Evolutionary conservation across 306 rosid genomes (phyloP), one percentile per base, ranked within the genome.

Genomic region (Lagenaria siceraria): DNA sequence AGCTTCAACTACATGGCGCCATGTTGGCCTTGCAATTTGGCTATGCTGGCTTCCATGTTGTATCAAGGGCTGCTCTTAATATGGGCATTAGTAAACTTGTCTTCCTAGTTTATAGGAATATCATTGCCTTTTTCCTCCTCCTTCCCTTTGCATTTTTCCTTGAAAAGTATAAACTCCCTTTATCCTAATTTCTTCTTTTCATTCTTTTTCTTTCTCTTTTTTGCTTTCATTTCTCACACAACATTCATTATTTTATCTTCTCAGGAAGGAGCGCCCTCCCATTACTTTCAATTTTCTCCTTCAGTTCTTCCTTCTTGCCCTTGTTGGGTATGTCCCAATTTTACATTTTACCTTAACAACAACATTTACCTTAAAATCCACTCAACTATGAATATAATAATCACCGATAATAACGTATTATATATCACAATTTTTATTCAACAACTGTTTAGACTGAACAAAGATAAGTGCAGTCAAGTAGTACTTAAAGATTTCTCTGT

Each of bases 11-110:
- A 75, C 99, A 95, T 79, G 99, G 76, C 33, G 99, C 99, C 85
- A 95, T 95, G 99, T 52, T 95, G 90, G 93, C 90, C 80, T 82
- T 95, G 84, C 99, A 95, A 82, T 90, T 95, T 79, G 99, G 99
- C 18, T 95, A 95, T n/a, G 99, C 99, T 1, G 99, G 99, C 0
- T 95, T 95, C 77, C 99, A 95, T 71, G 97, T 95, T 0, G 99
- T 95, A 70, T 95, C 99, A 0, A 85, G 99, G 74, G 89, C 91
- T 78, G 99, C 99, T 76, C 99, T 95, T 27, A 95, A 95, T 80
- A 95, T 95, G 99, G 99, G 99, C 79, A 78, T 95, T 33, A 89
- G 96, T 80, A 95, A 95, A 80, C 93, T 95, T 6, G 99, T 95
- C 36, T 95, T 90, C 85, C 99, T 96, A 0, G 99, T 95, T 66